Conservation (phyloP, 1,139 yeast species). For the Debaryomycetaceae sp. region DNA sequence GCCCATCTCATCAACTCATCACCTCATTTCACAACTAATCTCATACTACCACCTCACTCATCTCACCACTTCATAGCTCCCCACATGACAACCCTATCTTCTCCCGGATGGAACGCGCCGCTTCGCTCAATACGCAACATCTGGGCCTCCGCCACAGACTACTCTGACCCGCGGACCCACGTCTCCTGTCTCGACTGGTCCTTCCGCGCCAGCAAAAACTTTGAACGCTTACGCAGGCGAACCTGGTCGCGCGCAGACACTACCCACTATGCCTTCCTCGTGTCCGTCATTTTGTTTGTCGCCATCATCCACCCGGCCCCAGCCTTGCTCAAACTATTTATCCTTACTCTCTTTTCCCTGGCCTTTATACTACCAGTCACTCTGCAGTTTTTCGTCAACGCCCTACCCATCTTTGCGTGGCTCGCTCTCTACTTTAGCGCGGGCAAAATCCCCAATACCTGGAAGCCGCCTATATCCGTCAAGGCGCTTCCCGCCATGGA, state of each 20-base stretch:
- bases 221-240: slow-evolving; percentile 40
- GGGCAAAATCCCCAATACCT: slow-evolving; percentile 60
- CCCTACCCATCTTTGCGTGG: slow-evolving; percentile 85
- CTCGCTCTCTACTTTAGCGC: slow-evolving; percentile 74
- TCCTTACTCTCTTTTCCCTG: slow-evolving; percentile 23
- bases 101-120: background rate
- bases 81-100: background rate
- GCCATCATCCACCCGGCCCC: slow-evolving; percentile 43
- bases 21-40: background rate
- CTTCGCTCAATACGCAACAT: slow-evolving; percentile 34
- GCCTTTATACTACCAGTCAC: slow-evolving; percentile 58
- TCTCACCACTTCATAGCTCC: background rate
- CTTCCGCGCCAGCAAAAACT: background rate
- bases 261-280: slow-evolving; percentile 41
- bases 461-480: slow-evolving; percentile 87
- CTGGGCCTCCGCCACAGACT: slow-evolving; percentile 50
- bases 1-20: background rate
- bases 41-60: background rate
- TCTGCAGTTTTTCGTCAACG: slow-evolving; percentile 76
- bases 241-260: slow-evolving; percentile 36
- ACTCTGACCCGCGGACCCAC: slow-evolving; percentile 26
- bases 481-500: slow-evolving; percentile 90
- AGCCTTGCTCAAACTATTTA: slow-evolving; percentile 32
- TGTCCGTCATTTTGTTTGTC: slow-evolving; percentile 41
- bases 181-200: slow-evolving; percentile 34